These are phyloP conservation scores for Populus tomentosa DNA, from an alignment of 441 rosid genomes.

Conservation along the genomic window DNA sequence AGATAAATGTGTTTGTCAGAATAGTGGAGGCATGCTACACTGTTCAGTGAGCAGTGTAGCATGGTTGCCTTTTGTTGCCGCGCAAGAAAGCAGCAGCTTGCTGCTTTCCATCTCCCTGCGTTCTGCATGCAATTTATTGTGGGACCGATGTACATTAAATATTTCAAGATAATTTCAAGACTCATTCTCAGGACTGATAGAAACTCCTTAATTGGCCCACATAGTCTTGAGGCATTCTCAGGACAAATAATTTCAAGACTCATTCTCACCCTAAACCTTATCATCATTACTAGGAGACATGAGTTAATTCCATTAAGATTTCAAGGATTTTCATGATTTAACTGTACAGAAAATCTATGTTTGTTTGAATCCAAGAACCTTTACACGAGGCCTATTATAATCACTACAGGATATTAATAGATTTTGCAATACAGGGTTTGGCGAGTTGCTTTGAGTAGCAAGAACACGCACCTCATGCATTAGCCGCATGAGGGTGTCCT, in stretches of 20 bases:
- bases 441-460: slow-evolving; percentile 18
- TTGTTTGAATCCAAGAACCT: too few relatives aligned
- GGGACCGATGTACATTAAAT: too few relatives aligned
- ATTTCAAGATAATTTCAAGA: too few relatives aligned
- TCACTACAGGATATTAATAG: slow-evolving; percentile 21
- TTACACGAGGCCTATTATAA: too few relatives aligned
- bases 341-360: too few relatives aligned
- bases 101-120: too few relatives aligned
- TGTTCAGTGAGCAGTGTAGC: too few relatives aligned
- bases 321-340: not conserved
- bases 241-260: not conserved
- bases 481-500: slow-evolving; percentile 42
- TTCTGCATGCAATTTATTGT: not conserved
- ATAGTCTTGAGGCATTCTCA: not conserved
- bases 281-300: not conserved
- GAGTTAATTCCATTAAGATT: not conserved
- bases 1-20: too few relatives aligned
- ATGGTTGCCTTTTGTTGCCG: too few relatives aligned
- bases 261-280: too few relatives aligned
- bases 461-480: slow-evolving; percentile 31
- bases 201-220: not conserved
- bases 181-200: too few relatives aligned
- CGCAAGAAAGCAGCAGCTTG: not conserved
- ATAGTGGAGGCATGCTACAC: too few relatives aligned
- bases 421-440: slow-evolving; percentile 39